Evolutionary conservation across 2,329 filamentous ascomycete species (phyloP), one percentile per base, ranked within the genome.

Genomic region (Fusarium pseudoanthophilum): DNA sequence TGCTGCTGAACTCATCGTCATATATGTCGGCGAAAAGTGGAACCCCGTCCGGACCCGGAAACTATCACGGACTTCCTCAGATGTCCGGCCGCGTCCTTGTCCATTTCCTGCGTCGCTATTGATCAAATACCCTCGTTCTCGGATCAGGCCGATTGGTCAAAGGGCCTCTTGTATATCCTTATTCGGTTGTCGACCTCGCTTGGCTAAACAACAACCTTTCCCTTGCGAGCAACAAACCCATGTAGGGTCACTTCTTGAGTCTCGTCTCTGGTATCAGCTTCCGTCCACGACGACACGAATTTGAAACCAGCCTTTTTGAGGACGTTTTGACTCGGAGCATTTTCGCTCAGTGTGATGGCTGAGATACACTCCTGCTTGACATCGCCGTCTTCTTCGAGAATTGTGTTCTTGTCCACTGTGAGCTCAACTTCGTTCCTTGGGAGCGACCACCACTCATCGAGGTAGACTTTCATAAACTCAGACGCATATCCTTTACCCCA

Each of bases 401-500:
- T 78, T 14, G 83, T 84, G 65, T 74, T 74, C 71, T 62, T 77
- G 39, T 85, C 83, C 26, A 88, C 86, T 67, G 80, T 77, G n/a
- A 87, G 32, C 74, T 84, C 84, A 9, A 81, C 79, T 72, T 83
- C 83, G 53, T 79, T 82, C 69, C 88, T 81, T 40, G 86, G 86
- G 72, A 91, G 82, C 59, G 77, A 77, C 82, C 84, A 87, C 84
- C 86, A 91, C 16, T 81, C 77, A 16, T 75, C 68, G 18, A 88
- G 68, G 59, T 87, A 87, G 3, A 79, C 88, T 58, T 70, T 79
- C 42, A 91, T 67, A 49, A 90, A 87, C 80, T 91, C 89, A 3
- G 86, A 89, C 39, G 85, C 88, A 72, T 88, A 85, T 9, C 89
- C 89, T 43, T 82, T 83, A 11, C 87, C 87, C 89, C 89, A 91